Base-by-base conservation (phyloP, 2,329 filamentous ascomycete genomes). In the Penicillium psychrosexuale region DNA sequence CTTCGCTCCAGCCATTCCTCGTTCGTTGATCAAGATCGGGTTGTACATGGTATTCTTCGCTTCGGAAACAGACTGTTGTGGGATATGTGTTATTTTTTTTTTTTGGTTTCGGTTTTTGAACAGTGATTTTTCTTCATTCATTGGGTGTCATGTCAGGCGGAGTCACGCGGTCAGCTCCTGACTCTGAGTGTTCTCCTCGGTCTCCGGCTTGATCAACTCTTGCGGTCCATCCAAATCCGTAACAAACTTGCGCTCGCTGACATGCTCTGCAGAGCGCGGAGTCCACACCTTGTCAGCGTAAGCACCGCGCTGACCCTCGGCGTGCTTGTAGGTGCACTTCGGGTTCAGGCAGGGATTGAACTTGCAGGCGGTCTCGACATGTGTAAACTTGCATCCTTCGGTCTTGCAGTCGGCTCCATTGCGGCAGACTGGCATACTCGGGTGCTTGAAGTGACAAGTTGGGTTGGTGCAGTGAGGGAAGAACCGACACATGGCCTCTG, bases 241-340 rank as follows among this genome's bases (percentile, higher is more conserved):
- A 47, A 93, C 85, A 75, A 96, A 97, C 69, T 90, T 93, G 65
- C 92, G 82, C 73, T 96, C 90, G 68, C 91, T 96, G 47, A 96
- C 86, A 71, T 96, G 90, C 83, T 78, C 63, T 81, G 82, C 28
- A 73, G 65, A 48, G 58, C 60, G 34, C 81, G 83, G 83, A 17
- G 87, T 91, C 93, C 93, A 97, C 28, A 95, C 90, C 77, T 96
- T 97, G 72, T 95, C 90, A 58, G 87, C 84, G 74, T 91, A 93
- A 13, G 83, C 84, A 47, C 89, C 91, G 64, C 90, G 85, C 77
- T 99, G 94, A 12, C 93, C 94, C 51, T 95, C 91, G 38, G 86
- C 88, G 73, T 99, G 94, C 74, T 91, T 91, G 78, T 91, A 97
- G 5, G 86, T 81, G 72, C 94, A 99, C 64, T 79, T 83, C n/a